Base-by-base conservation (phyloP, 169 alveolate genomes). In the Theileria orientalis region DNA sequence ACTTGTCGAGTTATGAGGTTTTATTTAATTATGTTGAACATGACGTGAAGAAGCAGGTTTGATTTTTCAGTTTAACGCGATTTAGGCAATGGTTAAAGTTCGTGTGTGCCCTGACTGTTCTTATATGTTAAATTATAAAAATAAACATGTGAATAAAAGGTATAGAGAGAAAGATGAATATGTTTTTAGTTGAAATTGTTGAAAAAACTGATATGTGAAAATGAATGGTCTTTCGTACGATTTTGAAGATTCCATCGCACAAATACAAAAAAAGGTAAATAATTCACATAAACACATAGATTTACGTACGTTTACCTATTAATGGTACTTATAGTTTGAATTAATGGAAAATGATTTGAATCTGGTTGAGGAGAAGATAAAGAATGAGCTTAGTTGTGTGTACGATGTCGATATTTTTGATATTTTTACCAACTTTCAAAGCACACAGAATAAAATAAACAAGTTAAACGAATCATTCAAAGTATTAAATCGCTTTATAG, bases 181-280 rank as follows among this genome's bases (percentile, higher is more conserved):
- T 61, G 27, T 37, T 2, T 5, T 42, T 61, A 61, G 2, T 23
- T 27, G 2, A 25, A 42, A 32, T 30, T 9, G 9, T 13, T 13
- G 51, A 61, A 41, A 6, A 59, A 59, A 32, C 30, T 9, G 56
- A 61, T 23, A 13, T 40, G 41, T 32, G 25, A 30, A 25, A 5
- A 29, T 40, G 19, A 42, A 61, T 13, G 9, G 56, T 7, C 51
- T 54, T 8, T 21, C 77, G 27, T 59, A 68, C 23, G 7, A 73
- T 13, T 69, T 76, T 69, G 85, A 76, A 27, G 85, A 76, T 29
- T 68, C 85, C 8, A 68, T 76, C 27, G 74, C 63, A 1, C 54
- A 52, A 23, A 61, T 76, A 30, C 37, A 68, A 3, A 27, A 54
- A 41, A 76, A 61, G 79, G 85, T 76, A 68, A 25, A 27, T 30